Evolutionary conservation across 2,329 filamentous ascomycete genomes (phyloP).

Genomic region (Rutstroemia sp.): DNA sequence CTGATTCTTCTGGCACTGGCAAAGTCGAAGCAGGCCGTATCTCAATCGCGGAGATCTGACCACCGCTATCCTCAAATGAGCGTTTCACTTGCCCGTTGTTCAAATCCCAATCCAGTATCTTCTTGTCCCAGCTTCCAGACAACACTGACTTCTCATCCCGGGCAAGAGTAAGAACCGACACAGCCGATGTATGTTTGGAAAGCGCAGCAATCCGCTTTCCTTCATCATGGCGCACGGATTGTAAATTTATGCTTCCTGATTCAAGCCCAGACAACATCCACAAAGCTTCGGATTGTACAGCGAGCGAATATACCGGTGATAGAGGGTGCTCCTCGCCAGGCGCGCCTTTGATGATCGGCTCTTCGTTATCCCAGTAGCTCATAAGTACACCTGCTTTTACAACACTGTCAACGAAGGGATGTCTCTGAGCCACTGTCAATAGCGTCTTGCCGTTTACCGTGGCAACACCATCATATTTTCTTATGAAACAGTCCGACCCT

Average conservation of each 20-base stretch:
- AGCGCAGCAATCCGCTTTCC: constrained; percentile 80
- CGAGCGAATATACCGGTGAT: constrained; percentile 92
- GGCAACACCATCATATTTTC: constrained; percentile 92
- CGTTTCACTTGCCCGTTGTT: constrained; percentile 74
- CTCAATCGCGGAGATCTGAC: constrained; percentile 86
- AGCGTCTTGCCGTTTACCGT: constrained; percentile 93
- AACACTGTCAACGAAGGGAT: constrained; percentile 96
- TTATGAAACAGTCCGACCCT: constrained; percentile 88
- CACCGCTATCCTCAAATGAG: constrained; percentile 67
- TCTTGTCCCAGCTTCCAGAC: constrained; percentile 96
- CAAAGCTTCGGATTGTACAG: constrained; percentile 79
- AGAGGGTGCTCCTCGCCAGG: constrained; percentile 50
- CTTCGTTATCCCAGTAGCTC: constrained; percentile 98
- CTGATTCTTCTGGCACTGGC: constrained; percentile 66
- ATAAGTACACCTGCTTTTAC: constrained; percentile 90
- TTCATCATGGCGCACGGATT: constrained; percentile 89
- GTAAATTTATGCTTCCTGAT: constrained; percentile 85
- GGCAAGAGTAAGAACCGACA: constrained; percentile 76
- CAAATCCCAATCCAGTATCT: constrained; percentile 88
- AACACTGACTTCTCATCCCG: constrained; percentile 81
- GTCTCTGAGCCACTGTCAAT: constrained; percentile 87
- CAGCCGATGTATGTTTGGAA: constrained; percentile 80
- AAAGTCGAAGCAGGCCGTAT: constrained; percentile 69
- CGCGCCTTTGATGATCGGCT: constrained; percentile 40
- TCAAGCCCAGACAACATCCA: constrained; percentile 91